Conservation (phyloP, 139 green algal genomes). For the Tetradesmus lagerheimii region DNA sequence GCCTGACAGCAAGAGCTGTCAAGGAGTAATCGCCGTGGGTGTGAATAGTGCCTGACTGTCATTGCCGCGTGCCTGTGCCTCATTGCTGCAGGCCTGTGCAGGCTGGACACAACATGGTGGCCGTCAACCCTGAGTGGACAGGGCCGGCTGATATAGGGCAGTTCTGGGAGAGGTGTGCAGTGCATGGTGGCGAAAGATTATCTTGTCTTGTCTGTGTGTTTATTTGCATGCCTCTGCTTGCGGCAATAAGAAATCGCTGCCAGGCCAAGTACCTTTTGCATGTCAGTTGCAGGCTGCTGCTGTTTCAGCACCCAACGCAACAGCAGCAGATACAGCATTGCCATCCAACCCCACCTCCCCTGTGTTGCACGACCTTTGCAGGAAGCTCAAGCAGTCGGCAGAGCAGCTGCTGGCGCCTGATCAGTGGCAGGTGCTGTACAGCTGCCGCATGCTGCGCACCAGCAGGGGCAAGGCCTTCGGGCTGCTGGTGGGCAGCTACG, state of each 20-base stretch:
- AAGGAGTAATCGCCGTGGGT: too few species aligned
- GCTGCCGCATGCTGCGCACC: conserved; percentile 34
- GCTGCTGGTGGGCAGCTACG: conserved; percentile 43
- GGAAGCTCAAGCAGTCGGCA: conserved; percentile 18
- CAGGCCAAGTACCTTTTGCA: too few species aligned
- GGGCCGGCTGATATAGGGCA: conserved; percentile 29
- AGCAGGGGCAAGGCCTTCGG: conserved; percentile 36
- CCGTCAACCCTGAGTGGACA: conserved; percentile 43
- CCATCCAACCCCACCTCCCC: not conserved
- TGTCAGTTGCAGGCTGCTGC: too few species aligned
- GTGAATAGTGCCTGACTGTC: too few species aligned
- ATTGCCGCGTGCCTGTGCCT: not conserved
- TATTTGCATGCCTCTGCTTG: not conserved
- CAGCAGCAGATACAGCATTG: too few species aligned
- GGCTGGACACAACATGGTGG: conserved; percentile 22
- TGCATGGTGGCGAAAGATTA: not conserved
- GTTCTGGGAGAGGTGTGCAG: conserved; percentile 29
- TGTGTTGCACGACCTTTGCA: not conserved
- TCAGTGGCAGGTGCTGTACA: conserved; percentile 34
- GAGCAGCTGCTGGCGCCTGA: conserved; percentile 18
- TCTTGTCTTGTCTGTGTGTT: not conserved
- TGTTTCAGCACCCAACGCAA: too few species aligned
- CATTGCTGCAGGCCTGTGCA: conserved; percentile 3
- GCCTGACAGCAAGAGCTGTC: too few species aligned
- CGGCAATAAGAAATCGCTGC: not conserved